A percentile compares a stretch with the other conserved stretches of the same genome.
Evolutionary conservation across 2,329 filamentous ascomycete genomes (phyloP).

Genomic region (Helotiales sp.): DNA sequence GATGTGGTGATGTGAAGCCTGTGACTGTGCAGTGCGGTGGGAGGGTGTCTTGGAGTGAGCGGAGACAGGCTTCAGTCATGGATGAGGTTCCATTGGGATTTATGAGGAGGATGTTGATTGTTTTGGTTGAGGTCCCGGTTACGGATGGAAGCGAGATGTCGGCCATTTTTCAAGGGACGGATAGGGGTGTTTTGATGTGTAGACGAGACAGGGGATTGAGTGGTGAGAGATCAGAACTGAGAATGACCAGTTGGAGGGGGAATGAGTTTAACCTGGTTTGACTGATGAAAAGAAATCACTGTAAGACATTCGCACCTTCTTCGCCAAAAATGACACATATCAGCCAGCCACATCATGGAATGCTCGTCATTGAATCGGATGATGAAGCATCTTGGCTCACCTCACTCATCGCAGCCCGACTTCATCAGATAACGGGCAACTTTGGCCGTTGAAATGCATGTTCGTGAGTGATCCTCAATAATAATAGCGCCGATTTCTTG

Average conservation of each 20-base stretch:
- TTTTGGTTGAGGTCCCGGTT: slow-evolving; percentile 36
- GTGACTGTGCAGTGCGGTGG: slow-evolving; percentile 53
- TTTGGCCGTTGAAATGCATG: slow-evolving; percentile 7
- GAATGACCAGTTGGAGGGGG: background rate
- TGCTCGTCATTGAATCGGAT: background rate
- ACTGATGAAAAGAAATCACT: background rate
- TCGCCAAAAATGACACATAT: background rate
- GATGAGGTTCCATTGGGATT: slow-evolving; percentile 54
- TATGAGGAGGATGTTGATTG: slow-evolving; percentile 50
- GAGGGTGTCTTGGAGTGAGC: slow-evolving; percentile 49
- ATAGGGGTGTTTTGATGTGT: background rate
- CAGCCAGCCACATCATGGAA: background rate
- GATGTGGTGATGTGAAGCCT: slow-evolving; percentile 55
- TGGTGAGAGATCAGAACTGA: background rate
- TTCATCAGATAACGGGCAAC: slow-evolving; percentile 14
- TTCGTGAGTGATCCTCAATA: background rate
- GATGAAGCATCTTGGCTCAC: background rate
- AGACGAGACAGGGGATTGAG: too few relatives aligned
- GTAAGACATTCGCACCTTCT: background rate
- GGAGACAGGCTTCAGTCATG: slow-evolving; percentile 55
- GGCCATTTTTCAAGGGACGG: slow-evolving; percentile 13
- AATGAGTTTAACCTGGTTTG: too few relatives aligned
- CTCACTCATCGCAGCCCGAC: background rate
- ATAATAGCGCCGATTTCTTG: slow-evolving; percentile 3
- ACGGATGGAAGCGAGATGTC: slow-evolving; percentile 33